Evolutionary conservation across 139 green algal species (phyloP).

Genomic region (Spirogloea muscicola): DNA sequence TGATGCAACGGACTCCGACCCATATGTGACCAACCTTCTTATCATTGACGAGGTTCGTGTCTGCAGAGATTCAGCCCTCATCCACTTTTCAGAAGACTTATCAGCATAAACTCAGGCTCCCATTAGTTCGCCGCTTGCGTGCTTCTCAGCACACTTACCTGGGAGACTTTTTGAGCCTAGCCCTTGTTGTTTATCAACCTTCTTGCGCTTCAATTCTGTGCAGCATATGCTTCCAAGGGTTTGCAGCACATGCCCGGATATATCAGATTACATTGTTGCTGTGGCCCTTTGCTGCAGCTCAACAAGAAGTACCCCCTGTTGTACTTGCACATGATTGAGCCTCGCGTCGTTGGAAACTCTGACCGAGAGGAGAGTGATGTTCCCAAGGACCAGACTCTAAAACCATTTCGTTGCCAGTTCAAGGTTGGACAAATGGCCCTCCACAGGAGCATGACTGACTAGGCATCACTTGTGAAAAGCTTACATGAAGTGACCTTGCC

Average conservation of each 20-base stretch:
- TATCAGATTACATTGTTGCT: no score
- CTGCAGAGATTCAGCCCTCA: no score
- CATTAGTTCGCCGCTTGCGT: neutral
- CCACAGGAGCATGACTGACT: neutral
- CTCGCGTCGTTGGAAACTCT: slow-evolving; percentile 16
- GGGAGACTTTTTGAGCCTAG: neutral
- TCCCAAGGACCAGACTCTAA: slow-evolving; percentile 24
- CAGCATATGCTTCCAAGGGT: neutral
- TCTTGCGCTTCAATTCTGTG: neutral
- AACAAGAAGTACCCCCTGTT: slow-evolving; percentile 35
- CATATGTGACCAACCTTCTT: neutral
- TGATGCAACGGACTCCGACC: slow-evolving; percentile 1
- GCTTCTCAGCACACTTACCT: neutral
- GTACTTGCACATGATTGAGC: slow-evolving; percentile 4
- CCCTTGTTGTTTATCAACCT: neutral
- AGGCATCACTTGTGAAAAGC: neutral
- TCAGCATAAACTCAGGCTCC: neutral
- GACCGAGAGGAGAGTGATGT: neutral
- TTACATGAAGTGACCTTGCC: neutral
- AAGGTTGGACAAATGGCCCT: slow-evolving; percentile 56
- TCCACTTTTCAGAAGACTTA: neutral
- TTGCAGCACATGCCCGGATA: no score
- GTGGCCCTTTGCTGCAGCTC: slow-evolving; percentile 14
- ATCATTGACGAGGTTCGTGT: neutral
- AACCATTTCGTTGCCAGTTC: slow-evolving; percentile 56